A percentile compares a stretch with the other conserved stretches of the same genome.
These are phyloP conservation scores for Oryza brachyantha DNA, from an alignment of 176 grass and related monocot genomes.

Conservation along the genomic window DNA sequence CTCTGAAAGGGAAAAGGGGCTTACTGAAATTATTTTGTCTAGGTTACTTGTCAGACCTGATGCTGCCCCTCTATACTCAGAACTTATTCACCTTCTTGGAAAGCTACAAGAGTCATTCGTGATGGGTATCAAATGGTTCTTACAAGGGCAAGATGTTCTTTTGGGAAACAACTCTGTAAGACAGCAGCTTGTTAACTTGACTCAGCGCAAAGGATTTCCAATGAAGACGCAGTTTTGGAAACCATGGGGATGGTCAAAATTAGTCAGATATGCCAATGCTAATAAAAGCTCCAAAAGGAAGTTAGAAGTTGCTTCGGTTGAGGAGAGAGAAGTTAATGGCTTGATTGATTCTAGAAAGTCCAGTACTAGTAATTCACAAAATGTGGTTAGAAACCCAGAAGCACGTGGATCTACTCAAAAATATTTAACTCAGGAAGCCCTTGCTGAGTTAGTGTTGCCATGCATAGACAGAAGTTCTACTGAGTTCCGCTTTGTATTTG, in stretches of 20 bases:
- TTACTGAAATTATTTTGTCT: slow-evolving; percentile 93
- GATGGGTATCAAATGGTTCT: slow-evolving; percentile 91
- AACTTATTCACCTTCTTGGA: slow-evolving; percentile 87
- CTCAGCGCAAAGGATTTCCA: slow-evolving; percentile 67
- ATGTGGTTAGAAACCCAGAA: slow-evolving; percentile 46
- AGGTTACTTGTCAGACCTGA: slow-evolving; percentile 94
- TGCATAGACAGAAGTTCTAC: slow-evolving; percentile 83
- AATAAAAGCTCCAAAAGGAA: slow-evolving; percentile 86
- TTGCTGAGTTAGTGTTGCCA: slow-evolving; percentile 85
- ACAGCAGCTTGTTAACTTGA: slow-evolving; percentile 81
- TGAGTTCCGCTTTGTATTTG: slow-evolving; percentile 77
- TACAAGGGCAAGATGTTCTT: slow-evolving; percentile 86
- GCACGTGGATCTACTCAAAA: slow-evolving; percentile 53
- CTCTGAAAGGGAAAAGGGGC: slow-evolving; percentile 94
- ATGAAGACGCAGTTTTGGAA: slow-evolving; percentile 80
- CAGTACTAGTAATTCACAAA: not conserved
- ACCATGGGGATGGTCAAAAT: slow-evolving; percentile 91
- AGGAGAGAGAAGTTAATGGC: slow-evolving; percentile 80
- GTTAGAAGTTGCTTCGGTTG: slow-evolving; percentile 64
- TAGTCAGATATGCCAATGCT: slow-evolving; percentile 37
- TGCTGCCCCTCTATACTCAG: slow-evolving; percentile 91
- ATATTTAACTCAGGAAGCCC: slow-evolving; percentile 82
- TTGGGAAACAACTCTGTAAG: slow-evolving; percentile 83
- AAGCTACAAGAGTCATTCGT: slow-evolving; percentile 93
- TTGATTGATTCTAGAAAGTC: not conserved